Base-by-base conservation (phyloP, 2,329 filamentous ascomycete species). In the Aotearoamyces nothofagi region DNA sequence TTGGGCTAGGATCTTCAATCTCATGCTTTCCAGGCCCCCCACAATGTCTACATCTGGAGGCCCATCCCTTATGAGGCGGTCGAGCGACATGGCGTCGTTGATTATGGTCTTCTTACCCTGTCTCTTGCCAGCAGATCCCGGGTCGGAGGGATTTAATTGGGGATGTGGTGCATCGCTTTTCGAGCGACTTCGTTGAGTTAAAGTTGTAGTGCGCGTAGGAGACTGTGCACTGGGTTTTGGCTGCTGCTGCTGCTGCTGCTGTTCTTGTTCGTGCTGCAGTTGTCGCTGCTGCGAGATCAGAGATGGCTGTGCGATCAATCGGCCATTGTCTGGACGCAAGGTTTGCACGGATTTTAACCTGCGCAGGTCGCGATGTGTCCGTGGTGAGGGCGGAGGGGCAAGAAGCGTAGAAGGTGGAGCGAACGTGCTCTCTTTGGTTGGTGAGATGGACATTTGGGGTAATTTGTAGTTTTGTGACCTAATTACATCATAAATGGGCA, bases 1-100 rank as follows among this genome's bases (percentile, higher is more conserved):
- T 44, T 81, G 71, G 39, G 78, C 71, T 29, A 86, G 56, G 28
- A 87, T 75, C 43, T 78, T 78, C 53, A 76, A 69, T 27, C 80
- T 67, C 42, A 78, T 60, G 41, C 76, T 77, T 43, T 80, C 73
- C 28, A 87, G 56, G 6, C 74, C 74, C 11, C 68, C 66, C 14
- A 62, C 49, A 14, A 77, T 60, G 49, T 90, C 74, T 12, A 74
- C 78, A 39, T 74, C 66, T 2, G 72, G 69, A 2, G 84, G 82
- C 0, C 84, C 86, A 37, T 87, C 82, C 40, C 81, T 72, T 26
- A 94, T 62, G 25, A 92, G 64, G 38, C 71, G 63, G 47, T 92
- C 82, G 15, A 94, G 54, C 13, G 69, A 67, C 44, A 77, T 55
- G 33, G 60, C 55, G 41, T 75, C 67, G 15, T 67, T 59, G 36